Base-by-base conservation (phyloP, 306 rosid genomes). In the Hippophae rhamnoides region DNA sequence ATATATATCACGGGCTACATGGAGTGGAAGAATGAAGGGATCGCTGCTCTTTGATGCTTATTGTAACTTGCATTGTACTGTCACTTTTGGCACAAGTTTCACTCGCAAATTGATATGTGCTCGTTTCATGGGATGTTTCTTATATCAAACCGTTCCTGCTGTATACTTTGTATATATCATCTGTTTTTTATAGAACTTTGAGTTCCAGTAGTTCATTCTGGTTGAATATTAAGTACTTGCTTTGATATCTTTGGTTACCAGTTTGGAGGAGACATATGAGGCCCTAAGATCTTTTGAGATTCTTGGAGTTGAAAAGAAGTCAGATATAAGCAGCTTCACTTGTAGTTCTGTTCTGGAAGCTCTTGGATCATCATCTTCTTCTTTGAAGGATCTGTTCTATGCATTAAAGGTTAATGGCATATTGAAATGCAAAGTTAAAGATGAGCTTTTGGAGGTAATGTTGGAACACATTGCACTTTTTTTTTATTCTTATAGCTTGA, bases 231-330 rank as follows among this genome's bases (percentile, higher is more conserved):
- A 57, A 67, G 66, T 56, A 51, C 71, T 47, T 58, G 49, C 12
- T 58, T 10, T 68, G 40, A 23, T 74, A 18, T 71, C 18, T 7
- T 31, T 6, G 71, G 56, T 69, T 58, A 46, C 58, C 94, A 93
- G 99, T 79, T 68, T 88, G 47, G 95, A 93, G 75, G 87, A 84
- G 66, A 72, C 94, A 42, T 84, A 84, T 48, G 95, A 86, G 77
- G 94, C 87, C 10, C 57, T 88, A 5, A 82, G 87, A 68, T 80
- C 88, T 38, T 82, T 84, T 71, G 87, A 86, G 70, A 71, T 88
- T 67, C 99, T 93, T 11, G 80, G 76, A 41, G 74, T 84, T 8
- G 69, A 78, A 52, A 81, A 88, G 57, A 82, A 76, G 77, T 74
- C 87, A 42, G 76, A 76, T 71, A 72, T 77, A 60, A 69, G 71